Conservation (phyloP, 1,284 basidiomycete species). For the Gastroboletus turbinatus region DNA sequence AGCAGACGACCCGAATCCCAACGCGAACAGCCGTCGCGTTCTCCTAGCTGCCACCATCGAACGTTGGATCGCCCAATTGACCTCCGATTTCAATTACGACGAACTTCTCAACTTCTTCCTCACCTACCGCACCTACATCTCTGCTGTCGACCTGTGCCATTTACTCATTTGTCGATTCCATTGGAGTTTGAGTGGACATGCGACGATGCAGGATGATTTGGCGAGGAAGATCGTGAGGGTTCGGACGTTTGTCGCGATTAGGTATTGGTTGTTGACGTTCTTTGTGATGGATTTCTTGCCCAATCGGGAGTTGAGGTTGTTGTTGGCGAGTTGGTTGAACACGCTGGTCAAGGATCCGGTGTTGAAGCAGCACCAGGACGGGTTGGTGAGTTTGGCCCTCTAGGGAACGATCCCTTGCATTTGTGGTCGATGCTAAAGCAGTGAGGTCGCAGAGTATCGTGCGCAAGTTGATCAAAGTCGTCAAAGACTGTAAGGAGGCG, state of each 20-base stretch:
- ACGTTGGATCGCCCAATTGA: constrained; percentile 86
- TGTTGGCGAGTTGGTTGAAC: constrained; percentile 80
- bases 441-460: constrained; percentile 59
- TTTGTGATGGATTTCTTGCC: constrained; percentile 84
- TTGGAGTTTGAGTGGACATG: constrained; percentile 71
- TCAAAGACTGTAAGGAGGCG: constrained; percentile 71
- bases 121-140: constrained; percentile 82
- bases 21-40: constrained; percentile 43
- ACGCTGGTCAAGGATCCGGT: constrained; percentile 67
- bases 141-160: constrained; percentile 72
- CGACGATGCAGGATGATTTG: constrained; percentile 57
- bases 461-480: constrained; percentile 76
- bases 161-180: constrained; percentile 82
- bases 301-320: constrained; percentile 70
- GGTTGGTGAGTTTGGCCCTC: constrained; percentile 51
- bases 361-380: constrained; percentile 62
- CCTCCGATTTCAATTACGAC: constrained; percentile 79
- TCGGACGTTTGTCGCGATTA: constrained; percentile 81
- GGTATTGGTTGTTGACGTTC: constrained; percentile 86
- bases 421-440: constrained; percentile 8
- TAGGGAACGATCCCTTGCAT: not conserved
- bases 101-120: constrained; percentile 85
- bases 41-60: constrained; percentile 86
- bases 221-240: constrained; percentile 77
- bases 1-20: constrained; percentile 14